Evolutionary conservation across 2,329 filamentous ascomycete genomes (phyloP), one percentile per base, ranked within the genome.

Genomic region (Aureobasidium pullulans): DNA sequence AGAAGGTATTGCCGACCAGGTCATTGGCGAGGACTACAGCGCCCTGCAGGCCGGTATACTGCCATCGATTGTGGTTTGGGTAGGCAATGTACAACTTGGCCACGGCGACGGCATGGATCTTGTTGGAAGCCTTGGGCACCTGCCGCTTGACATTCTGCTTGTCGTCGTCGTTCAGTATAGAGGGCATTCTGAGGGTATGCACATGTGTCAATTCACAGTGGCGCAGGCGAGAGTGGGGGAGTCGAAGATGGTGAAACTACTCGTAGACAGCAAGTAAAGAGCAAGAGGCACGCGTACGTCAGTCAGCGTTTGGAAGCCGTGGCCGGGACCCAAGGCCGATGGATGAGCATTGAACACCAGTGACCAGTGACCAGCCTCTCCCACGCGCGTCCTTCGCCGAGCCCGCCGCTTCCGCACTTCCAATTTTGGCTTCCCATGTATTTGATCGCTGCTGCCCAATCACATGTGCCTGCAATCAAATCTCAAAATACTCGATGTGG

Each of bases 101-200:
- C 66, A 97, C 92, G 62, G 90, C 94, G 65, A 96, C 93, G 63
- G 92, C 91, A 66, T 95, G 89, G 75, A 99, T 97, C 81, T 97
- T 97, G 84, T 97, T 99, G 69, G 86, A 86, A 64, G 90, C 84
- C 75, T 96, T 96, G 63, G 94, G 93, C 58, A 99, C 90, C 67
- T 87, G 88, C 72, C 94, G 87, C 79, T 95, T 96, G 75, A 99
- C 92, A 62, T 86, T 96, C 77, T 95, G 89, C 81, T 96, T 96
- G 79, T 99, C 94, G 69, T 92, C 88, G 70, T 96, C 93, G 72
- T 81, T 89, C 60, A 99, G 84, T 65, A 96, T 84, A 16, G 83
- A 84, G 61, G 82, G 82, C 76, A 79, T 79, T 57, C 63, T 66
- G 66, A 54, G 61, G 72, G 40, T 28, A 16, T 39, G 46, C 36